Evolutionary conservation across 2,329 filamentous ascomycete genomes (phyloP).

Genomic region (Talaromyces marneffei): DNA sequence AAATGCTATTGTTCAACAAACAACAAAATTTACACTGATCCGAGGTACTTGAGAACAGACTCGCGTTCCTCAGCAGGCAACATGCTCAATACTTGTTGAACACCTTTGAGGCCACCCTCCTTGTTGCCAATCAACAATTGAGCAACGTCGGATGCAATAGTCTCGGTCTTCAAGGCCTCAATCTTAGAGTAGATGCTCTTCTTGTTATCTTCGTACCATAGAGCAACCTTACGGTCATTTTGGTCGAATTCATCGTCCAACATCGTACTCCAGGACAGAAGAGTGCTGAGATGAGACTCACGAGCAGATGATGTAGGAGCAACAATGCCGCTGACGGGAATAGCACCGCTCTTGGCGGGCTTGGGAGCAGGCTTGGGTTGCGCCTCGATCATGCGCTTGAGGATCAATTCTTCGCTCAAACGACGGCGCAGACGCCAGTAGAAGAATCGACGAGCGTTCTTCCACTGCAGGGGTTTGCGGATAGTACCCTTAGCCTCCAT

Average conservation of each 20-base stretch:
- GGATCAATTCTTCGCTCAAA: constrained; percentile 93
- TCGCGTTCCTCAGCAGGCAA: constrained; percentile 86
- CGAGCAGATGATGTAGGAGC: constrained; percentile 44
- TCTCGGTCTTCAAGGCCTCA: constrained; percentile 73
- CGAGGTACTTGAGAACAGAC: constrained; percentile 60
- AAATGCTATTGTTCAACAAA: not conserved
- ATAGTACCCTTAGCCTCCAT: constrained; percentile 98
- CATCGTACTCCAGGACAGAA: constrained; percentile 78
- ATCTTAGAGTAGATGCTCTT: constrained; percentile 78
- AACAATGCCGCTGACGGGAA: constrained; percentile 34
- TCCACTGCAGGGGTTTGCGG: constrained; percentile 76
- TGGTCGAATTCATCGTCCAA: constrained; percentile 61
- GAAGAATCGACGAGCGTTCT: constrained; percentile 90
- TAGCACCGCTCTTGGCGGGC: constrained; percentile 35
- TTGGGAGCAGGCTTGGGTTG: constrained; percentile 33
- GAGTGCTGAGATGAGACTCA: constrained; percentile 62
- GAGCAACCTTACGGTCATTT: constrained; percentile 75
- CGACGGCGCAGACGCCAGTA: constrained; percentile 98
- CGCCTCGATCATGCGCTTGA: constrained; percentile 70
- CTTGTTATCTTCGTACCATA: constrained; percentile 95
- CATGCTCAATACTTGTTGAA: constrained; percentile 77
- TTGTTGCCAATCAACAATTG: constrained; percentile 61
- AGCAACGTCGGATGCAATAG: constrained; percentile 63
- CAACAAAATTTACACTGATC: constrained; percentile 20
- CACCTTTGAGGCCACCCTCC: constrained; percentile 71